Evolutionary conservation across 1,139 yeast species (phyloP).

Genomic region (Diutina ranongensis): DNA sequence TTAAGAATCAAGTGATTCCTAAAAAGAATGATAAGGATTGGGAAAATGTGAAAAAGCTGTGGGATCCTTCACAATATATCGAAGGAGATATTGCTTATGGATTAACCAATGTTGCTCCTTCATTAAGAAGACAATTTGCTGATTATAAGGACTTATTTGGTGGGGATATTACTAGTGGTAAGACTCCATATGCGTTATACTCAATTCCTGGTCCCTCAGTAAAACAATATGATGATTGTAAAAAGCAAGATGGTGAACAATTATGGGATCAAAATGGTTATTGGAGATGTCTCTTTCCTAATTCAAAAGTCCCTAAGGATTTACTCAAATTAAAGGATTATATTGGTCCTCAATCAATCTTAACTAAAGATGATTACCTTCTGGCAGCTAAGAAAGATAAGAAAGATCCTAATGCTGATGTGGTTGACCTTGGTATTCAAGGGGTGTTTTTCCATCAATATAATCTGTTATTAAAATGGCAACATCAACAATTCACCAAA

Average conservation of each 20-base stretch:
- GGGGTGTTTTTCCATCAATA: slow-evolving; percentile 45
- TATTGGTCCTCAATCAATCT: slow-evolving; percentile 14
- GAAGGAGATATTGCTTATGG: not conserved
- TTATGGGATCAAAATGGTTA: slow-evolving; percentile 74
- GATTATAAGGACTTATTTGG: not conserved
- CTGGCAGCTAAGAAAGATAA: slow-evolving; percentile 12
- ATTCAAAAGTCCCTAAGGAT: slow-evolving; percentile 28
- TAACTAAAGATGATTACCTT: slow-evolving; percentile 42
- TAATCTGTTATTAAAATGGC: slow-evolving; percentile 61
- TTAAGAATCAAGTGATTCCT: not conserved
- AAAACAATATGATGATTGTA: slow-evolving; percentile 50
- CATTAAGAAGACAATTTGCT: not conserved
- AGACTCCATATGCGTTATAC: slow-evolving; percentile 36
- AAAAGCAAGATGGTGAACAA: slow-evolving; percentile 50
- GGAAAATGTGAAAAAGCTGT: not conserved
- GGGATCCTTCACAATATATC: not conserved
- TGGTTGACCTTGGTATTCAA: slow-evolving; percentile 26
- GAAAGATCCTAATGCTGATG: slow-evolving; percentile 11
- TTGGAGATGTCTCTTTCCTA: slow-evolving; percentile 84
- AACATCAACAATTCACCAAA: slow-evolving; percentile 14
- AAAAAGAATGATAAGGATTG: not conserved
- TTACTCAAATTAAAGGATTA: slow-evolving; percentile 19
- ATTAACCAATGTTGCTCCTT: not conserved
- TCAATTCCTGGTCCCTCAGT: slow-evolving; percentile 54
- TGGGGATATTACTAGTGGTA: slow-evolving; percentile 7